Conservation (phyloP, 306 rosid genomes). For the Trifolium fragiferum region DNA sequence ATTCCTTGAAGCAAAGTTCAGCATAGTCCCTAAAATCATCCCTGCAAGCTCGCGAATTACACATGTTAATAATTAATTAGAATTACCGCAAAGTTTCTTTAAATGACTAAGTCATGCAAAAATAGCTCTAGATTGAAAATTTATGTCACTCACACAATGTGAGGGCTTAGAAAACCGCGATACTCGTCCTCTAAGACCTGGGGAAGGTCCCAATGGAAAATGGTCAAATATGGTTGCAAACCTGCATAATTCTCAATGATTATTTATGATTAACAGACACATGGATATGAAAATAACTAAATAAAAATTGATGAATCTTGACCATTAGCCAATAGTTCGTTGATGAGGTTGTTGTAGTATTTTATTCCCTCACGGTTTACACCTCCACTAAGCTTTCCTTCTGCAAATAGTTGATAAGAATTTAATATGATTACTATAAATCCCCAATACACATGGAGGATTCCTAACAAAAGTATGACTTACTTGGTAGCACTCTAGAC, state of each 20-base stretch:
- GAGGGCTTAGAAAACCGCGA: slow-evolving; percentile 58
- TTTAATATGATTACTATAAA: slow-evolving; percentile 2
- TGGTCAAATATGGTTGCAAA: slow-evolving; percentile 46
- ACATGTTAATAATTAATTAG: slow-evolving; percentile 16
- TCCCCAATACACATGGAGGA: slow-evolving; percentile 4
- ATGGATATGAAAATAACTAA: slow-evolving; percentile 2
- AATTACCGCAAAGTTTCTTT: slow-evolving; percentile 17
- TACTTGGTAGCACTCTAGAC: slow-evolving; percentile 70
- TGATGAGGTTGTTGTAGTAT: slow-evolving; percentile 66
- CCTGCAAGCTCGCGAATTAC: slow-evolving; percentile 40
- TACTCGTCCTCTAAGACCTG: slow-evolving; percentile 58
- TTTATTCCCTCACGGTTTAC: slow-evolving; percentile 59
- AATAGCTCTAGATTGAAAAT: slow-evolving; percentile 19
- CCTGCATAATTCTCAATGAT: slow-evolving; percentile 35
- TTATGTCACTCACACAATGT: slow-evolving; percentile 52
- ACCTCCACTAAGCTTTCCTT: slow-evolving; percentile 64
- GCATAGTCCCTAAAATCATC: slow-evolving; percentile 58
- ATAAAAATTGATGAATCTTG: background rate
- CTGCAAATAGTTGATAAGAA: slow-evolving; percentile 43
- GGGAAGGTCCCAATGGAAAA: slow-evolving; percentile 52
- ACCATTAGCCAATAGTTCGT: slow-evolving; percentile 63
- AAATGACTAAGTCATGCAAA: background rate
- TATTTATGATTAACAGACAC: slow-evolving; percentile 9
- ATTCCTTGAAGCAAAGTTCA: slow-evolving; percentile 68
- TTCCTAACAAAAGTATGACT: slow-evolving; percentile 31